phyloP scores from a whole-genome alignment of 139 green algal species.

The Chlorella sp. region DNA sequence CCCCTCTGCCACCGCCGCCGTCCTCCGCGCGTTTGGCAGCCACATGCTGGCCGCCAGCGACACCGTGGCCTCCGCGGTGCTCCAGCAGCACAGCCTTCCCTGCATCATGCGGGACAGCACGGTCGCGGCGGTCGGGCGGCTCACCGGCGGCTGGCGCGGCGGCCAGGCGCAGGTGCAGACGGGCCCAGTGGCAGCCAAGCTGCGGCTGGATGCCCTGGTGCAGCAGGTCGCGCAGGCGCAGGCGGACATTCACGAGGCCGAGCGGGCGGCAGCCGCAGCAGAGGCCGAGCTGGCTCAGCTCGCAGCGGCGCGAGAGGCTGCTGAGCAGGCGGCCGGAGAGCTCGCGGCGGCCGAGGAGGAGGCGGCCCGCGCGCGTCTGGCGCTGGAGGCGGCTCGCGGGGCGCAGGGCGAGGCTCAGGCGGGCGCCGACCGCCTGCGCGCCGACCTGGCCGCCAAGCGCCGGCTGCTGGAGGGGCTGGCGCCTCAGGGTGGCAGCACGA shows the following conservation, averaged over 20 bases:
- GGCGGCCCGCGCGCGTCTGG: neutral
- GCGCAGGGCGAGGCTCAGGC: neutral
- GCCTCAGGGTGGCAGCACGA: neutral
- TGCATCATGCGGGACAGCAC: neutral
- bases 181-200: neutral
- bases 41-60: slow-evolving; percentile 45
- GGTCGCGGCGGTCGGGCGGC: no score
- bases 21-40: slow-evolving; percentile 46
- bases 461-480: neutral
- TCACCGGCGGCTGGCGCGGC: no score
- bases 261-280: neutral
- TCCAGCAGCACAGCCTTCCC: neutral
- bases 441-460: slow-evolving; percentile 1
- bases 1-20: slow-evolving; percentile 5
- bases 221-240: neutral
- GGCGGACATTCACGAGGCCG: no score
- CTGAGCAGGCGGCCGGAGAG: neutral
- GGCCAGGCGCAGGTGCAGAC: no score
- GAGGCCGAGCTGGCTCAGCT: neutral
- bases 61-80: neutral
- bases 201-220: neutral
- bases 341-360: slow-evolving; percentile 1
- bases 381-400: neutral
- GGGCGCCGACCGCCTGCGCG: neutral
- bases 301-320: slow-evolving; percentile 4